Evolutionary conservation across 78 protist genomes (phyloP).

Genomic region (Dictyostelium firmibasis): DNA sequence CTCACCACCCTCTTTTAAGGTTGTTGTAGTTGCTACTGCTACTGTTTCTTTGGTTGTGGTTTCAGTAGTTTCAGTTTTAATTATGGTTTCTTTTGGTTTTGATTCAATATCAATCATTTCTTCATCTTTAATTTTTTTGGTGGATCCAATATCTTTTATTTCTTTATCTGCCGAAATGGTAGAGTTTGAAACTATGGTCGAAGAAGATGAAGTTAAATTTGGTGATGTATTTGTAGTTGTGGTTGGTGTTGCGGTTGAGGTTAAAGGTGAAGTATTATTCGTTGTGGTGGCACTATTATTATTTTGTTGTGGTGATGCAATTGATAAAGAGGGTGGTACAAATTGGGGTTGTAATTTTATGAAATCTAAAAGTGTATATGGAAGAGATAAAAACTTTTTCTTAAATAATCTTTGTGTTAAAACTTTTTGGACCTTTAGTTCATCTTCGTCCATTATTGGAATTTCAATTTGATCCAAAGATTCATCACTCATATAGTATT

Average conservation of each 20-base stretch:
- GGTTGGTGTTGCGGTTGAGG: background rate
- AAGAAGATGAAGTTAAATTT: background rate
- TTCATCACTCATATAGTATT: background rate
- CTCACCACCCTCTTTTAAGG: background rate
- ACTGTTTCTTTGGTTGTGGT: background rate
- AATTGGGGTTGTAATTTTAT: background rate
- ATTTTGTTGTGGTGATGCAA: background rate
- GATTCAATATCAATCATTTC: background rate
- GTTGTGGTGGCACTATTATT: background rate
- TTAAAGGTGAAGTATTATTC: background rate
- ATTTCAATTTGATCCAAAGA: background rate
- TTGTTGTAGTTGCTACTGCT: background rate
- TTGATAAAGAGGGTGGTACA: background rate
- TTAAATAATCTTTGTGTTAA: conserved; percentile 9
- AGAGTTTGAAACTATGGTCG: background rate
- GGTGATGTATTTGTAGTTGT: background rate
- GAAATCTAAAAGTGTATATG: conserved; percentile 1
- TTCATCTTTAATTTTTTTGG: background rate
- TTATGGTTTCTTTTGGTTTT: background rate
- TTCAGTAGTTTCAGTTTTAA: background rate
- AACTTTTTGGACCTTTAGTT: conserved; percentile 8
- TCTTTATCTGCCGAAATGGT: background rate
- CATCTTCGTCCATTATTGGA: background rate
- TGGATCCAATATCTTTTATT: background rate
- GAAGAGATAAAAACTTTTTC: conserved; percentile 27